Evolutionary conservation across 2,329 filamentous ascomycete genomes (phyloP).

Genomic region (Coniella vitis): DNA sequence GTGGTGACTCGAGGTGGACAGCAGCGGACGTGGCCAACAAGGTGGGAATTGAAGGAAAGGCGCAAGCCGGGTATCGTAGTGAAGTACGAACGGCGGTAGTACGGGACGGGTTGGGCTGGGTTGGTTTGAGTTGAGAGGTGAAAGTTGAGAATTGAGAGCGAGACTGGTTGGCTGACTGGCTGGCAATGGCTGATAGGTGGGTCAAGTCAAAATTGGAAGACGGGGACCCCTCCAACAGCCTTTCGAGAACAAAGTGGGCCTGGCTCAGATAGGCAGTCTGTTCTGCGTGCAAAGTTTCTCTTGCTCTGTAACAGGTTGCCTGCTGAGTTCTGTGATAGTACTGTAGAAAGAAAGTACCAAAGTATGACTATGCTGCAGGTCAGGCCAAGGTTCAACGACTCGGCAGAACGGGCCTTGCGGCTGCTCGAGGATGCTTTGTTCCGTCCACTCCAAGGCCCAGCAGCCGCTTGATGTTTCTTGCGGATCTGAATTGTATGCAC

Average conservation of each 20-base stretch:
- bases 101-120: neutral
- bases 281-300: neutral
- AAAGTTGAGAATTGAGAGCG: too few species aligned
- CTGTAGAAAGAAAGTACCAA: too few species aligned
- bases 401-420: too few species aligned
- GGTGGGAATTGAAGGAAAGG: neutral
- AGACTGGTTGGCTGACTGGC: neutral
- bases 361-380: neutral
- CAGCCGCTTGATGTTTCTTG: too few species aligned
- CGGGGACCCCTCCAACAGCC: neutral
- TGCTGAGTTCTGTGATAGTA: too few species aligned
- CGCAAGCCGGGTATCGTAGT: too few species aligned
- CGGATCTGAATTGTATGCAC: too few species aligned
- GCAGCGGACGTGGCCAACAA: neutral
- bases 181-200: neutral
- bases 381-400: too few species aligned
- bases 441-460: too few species aligned
- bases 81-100: neutral
- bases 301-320: too few species aligned
- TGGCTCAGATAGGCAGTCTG: constrained; percentile 3
- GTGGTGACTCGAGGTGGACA: neutral
- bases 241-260: constrained; percentile 11
- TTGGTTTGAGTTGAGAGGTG: too few species aligned
- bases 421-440: too few species aligned
- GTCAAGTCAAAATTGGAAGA: neutral